A percentile compares a stretch with the other conserved stretches of the same genome.
phyloP scores from a whole-genome alignment of 805 yeast genomes.

The Saturnispora zaruensis region DNA sequence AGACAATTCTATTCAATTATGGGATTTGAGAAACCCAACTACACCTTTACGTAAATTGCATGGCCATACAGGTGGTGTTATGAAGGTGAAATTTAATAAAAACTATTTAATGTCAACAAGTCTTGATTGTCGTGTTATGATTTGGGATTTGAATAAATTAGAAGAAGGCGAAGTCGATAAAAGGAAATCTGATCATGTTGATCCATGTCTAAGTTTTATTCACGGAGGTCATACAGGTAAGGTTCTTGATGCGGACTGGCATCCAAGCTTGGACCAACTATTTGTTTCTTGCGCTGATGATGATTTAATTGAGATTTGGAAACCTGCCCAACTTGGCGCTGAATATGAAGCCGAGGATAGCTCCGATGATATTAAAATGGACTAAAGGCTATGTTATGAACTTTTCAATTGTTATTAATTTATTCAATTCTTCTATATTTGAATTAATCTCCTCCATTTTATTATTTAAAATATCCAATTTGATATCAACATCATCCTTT shows the following conservation, averaged over 20 bases:
- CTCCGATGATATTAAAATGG: conserved; percentile 3
- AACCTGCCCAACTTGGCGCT: conserved; percentile 42
- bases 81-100: conserved; percentile 44
- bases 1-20: conserved; percentile 62
- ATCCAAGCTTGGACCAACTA: conserved; percentile 50
- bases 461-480: conserved; percentile 19
- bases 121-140: conserved; percentile 57
- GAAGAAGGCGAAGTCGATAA: conserved; percentile 50
- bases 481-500: conserved; percentile 29
- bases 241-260: conserved; percentile 60
- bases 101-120: conserved; percentile 47
- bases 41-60: conserved; percentile 54
- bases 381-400: conserved; percentile 15
- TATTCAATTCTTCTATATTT: conserved; percentile 24
- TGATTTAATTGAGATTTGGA: conserved; percentile 68
- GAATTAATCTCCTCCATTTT: conserved; percentile 9
- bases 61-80: conserved; percentile 55
- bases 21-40: conserved; percentile 62
- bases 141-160: conserved; percentile 65
- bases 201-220: conserved; percentile 69
- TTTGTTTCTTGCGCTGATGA: conserved; percentile 70
- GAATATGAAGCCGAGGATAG: conserved; percentile 33
- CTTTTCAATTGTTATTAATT: conserved; percentile 29
- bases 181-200: conserved; percentile 47
- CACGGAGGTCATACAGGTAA: conserved; percentile 83